Base-by-base conservation (phyloP, 768 basidiomycete species). In the Ramaria rubella region DNA sequence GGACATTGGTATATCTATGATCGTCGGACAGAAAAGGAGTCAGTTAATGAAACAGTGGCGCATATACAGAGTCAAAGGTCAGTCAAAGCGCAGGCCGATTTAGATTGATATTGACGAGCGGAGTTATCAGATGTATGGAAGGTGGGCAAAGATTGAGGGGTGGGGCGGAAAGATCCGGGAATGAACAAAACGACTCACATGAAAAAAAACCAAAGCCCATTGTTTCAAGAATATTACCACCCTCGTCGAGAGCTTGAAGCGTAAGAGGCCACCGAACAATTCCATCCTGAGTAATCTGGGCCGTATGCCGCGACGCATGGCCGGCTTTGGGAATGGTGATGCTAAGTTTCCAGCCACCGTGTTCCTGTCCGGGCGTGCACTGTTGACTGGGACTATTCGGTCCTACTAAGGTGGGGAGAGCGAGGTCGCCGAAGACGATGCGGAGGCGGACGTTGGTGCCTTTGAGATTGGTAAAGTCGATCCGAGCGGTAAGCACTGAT, bases 171-270 rank as follows among this genome's bases (percentile, higher is more conserved):
- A 33, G 44, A 31, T 15, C 31, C 15, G 11, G 17, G 44, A 30
- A 29, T 23, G 55, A 42, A 21, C 21, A 19, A 15, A 1, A 23
- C 57, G 72, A 66, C 23, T 77, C 69, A 73, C 75, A 90, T 31
- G 78, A 77, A 68, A 88, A 90, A 59, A 82, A 77, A 55, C 88
- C 90, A 68, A 88, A 86, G 14, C 79, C 78, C 55, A 84, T 76
- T 0, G 81, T 77, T 62, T 88, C 87, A 17, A 90, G 66, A 34
- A 88, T 58, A 52, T 74, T 70, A 68, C 80, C 77, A 62, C 63
- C 30, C 57, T 61, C 46, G 49, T 48, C 59, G 54, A 87, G 71
- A 11, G 81, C 82, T 66, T 86, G 82, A 26, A 86, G 80, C 17
- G 81, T 80, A 52, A 87, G 72, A 7, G 77, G 73, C 55, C 55